Percentiles rank a stretch among this genome's conserved stretches.
phyloP scores from a whole-genome alignment of 192 early-diverging fungal species.

The Entomortierella lignicola region DNA sequence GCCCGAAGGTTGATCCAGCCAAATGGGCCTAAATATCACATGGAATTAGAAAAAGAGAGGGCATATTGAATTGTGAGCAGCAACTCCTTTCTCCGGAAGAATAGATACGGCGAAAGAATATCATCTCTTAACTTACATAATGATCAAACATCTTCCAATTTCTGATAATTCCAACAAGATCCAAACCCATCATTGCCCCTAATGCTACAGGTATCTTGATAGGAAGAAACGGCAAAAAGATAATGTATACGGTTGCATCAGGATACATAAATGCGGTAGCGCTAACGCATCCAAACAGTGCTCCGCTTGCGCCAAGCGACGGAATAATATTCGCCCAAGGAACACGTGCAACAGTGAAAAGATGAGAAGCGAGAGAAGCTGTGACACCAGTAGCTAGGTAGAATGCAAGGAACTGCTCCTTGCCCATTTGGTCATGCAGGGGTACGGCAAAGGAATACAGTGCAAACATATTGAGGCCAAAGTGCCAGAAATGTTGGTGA shows the following conservation, averaged over 20 bases:
- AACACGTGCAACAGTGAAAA: slow-evolving; percentile 57
- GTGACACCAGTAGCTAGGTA: slow-evolving; percentile 79
- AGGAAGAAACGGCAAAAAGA: slow-evolving; percentile 68
- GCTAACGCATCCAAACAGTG: slow-evolving; percentile 78
- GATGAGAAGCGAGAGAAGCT: slow-evolving; percentile 75
- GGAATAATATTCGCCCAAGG: slow-evolving; percentile 62
- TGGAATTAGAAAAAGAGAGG: no score
- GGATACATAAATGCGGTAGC: slow-evolving; percentile 69
- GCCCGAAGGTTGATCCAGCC: slow-evolving; percentile 71
- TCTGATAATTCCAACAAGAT: slow-evolving; percentile 76
- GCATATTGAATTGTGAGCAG: no score
- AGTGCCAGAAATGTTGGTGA: slow-evolving; percentile 79
- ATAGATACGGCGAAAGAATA: background rate
- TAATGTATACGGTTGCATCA: slow-evolving; percentile 63
- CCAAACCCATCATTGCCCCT: slow-evolving; percentile 75
- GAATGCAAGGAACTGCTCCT: slow-evolving; percentile 81
- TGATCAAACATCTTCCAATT: slow-evolving; percentile 85
- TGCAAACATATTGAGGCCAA: slow-evolving; percentile 85
- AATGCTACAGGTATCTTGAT: slow-evolving; percentile 72
- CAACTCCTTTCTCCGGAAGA: no score
- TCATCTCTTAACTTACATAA: slow-evolving; percentile 60
- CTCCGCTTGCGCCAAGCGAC: slow-evolving; percentile 86
- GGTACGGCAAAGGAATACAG: slow-evolving; percentile 73
- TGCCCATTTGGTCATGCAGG: slow-evolving; percentile 64
- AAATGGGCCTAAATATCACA: slow-evolving; percentile 66